phyloP scores from a whole-genome alignment of 805 yeast genomes.

The Grigorovia yakushimaensis region DNA sequence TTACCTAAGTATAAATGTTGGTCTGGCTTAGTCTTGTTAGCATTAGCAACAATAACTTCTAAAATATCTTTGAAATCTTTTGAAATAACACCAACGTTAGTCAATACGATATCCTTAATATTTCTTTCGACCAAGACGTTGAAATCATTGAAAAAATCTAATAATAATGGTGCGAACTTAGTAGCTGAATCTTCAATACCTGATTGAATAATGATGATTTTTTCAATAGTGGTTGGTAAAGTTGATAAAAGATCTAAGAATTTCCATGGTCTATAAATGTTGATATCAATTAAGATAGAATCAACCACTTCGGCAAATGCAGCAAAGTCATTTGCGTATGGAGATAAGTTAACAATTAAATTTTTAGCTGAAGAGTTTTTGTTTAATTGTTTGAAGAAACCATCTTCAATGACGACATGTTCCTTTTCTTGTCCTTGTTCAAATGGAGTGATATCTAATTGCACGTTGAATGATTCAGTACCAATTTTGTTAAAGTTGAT shows the following conservation, averaged over 20 bases:
- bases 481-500: slow-evolving; percentile 24
- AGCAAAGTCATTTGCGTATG: slow-evolving; percentile 37
- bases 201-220: slow-evolving; percentile 57
- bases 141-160: slow-evolving; percentile 63
- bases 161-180: slow-evolving; percentile 58
- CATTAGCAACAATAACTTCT: slow-evolving; percentile 40
- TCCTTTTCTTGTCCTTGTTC: not conserved
- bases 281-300: slow-evolving; percentile 35
- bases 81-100: slow-evolving; percentile 32
- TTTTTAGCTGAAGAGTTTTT: not conserved
- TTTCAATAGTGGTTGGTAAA: slow-evolving; percentile 46
- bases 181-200: slow-evolving; percentile 9
- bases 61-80: slow-evolving; percentile 30
- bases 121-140: slow-evolving; percentile 36
- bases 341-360: slow-evolving; percentile 50
- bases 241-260: slow-evolving; percentile 38
- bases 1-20: slow-evolving; percentile 56
- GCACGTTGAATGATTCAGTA: slow-evolving; percentile 5
- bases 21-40: slow-evolving; percentile 43
- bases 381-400: not conserved
- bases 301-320: slow-evolving; percentile 24
- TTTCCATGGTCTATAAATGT: slow-evolving; percentile 67
- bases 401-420: not conserved
- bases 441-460: not conserved
- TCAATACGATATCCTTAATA: slow-evolving; percentile 45